Conservation (phyloP, 2,329 filamentous ascomycete genomes). For the Botrytis tulipae region DNA sequence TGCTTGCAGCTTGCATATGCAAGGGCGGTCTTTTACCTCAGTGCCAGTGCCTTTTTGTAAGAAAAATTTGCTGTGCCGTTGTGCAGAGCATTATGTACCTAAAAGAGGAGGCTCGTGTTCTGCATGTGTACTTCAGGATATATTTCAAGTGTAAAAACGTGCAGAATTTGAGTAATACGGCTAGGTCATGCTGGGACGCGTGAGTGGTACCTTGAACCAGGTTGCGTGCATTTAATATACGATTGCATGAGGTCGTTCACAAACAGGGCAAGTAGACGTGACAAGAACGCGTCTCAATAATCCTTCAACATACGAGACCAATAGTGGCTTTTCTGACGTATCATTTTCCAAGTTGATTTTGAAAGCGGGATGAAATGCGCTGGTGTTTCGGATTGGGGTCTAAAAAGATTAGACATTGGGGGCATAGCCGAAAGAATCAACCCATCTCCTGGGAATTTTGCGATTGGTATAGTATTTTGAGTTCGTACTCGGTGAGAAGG, state of each 20-base stretch:
- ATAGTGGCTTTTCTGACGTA: constrained; percentile 12
- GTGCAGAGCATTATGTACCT: constrained; percentile 13
- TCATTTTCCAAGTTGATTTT: constrained; percentile 4
- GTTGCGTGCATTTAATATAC: not conserved
- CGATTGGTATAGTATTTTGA: not conserved
- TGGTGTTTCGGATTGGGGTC: constrained; percentile 14
- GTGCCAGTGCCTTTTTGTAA: not conserved
- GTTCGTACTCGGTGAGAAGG: not conserved
- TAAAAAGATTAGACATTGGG: not conserved
- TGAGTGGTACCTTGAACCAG: not conserved
- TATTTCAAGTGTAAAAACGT: not conserved
- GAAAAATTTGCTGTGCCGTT: constrained; percentile 13
- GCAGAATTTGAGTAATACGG: not conserved
- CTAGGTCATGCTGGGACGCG: not conserved
- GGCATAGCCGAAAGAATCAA: not conserved
- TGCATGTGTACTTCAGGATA: not conserved
- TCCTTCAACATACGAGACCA: constrained; percentile 12
- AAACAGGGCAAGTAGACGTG: constrained; percentile 5
- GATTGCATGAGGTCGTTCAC: not conserved
- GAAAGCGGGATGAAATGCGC: constrained; percentile 2
- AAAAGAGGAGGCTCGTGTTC: constrained; percentile 11
- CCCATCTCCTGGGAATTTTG: constrained; percentile 1
- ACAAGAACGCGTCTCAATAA: constrained; percentile 10
- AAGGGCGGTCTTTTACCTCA: constrained; percentile 6
- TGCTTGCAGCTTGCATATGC: constrained; percentile 20